Percentiles rank a stretch among this genome's conserved stretches.
These are phyloP conservation scores for Groenewaldozyma auringiensis DNA, from an alignment of 1,139 yeast genomes.

Conservation along the genomic window DNA sequence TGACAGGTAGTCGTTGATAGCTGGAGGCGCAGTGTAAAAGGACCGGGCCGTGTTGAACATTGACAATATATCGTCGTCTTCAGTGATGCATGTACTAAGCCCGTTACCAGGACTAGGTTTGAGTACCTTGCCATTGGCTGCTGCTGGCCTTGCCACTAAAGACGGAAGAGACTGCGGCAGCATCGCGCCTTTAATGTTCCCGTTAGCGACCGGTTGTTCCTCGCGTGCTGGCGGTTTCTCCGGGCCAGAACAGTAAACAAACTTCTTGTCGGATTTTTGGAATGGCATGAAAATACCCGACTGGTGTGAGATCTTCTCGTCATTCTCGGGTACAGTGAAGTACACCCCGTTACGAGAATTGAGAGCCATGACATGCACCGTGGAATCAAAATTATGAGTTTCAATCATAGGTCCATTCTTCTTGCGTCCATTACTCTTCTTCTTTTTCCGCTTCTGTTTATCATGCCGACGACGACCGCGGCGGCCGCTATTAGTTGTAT, in stretches of 20 bases:
- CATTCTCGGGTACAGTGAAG: constrained; percentile 29
- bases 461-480: not conserved
- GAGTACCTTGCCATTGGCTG: not conserved
- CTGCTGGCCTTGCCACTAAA: too few relatives aligned
- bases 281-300: constrained; percentile 27
- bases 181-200: not conserved
- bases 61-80: not conserved
- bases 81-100: not conserved
- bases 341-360: constrained; percentile 49
- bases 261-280: constrained; percentile 13
- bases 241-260: constrained; percentile 7
- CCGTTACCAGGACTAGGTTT: not conserved
- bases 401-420: not conserved
- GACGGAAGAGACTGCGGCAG: not conserved
- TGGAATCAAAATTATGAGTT: constrained; percentile 36
- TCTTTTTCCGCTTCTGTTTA: not conserved
- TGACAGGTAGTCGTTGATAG: not conserved
- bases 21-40: constrained; percentile 2
- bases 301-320: constrained; percentile 16
- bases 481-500: not conserved
- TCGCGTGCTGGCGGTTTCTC: not conserved
- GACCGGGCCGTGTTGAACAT: constrained; percentile 1
- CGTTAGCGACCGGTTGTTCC: not conserved
- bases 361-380: constrained; percentile 44
- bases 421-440: not conserved